Conservation (phyloP, 805 yeast species). For the Yamadazyma olivae region DNA sequence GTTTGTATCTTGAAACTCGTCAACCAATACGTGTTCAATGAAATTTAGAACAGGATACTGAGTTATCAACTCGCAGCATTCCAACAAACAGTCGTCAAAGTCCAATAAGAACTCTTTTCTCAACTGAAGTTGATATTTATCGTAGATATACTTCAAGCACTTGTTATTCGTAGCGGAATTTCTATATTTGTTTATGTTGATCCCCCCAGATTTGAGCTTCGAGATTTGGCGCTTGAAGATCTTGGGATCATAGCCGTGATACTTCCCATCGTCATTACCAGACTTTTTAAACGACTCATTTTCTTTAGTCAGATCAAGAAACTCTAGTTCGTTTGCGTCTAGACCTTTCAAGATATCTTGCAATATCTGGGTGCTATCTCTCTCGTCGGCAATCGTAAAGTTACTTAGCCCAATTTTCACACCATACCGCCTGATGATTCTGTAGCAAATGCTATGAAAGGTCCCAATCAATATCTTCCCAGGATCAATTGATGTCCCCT, state of each 20-base stretch:
- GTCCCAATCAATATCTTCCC: constrained; percentile 72
- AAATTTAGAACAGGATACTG: constrained; percentile 44
- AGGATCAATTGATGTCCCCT: constrained; percentile 31
- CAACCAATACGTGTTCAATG: constrained; percentile 75
- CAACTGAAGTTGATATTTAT: constrained; percentile 51
- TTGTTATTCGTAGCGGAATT: not conserved
- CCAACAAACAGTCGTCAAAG: constrained; percentile 78
- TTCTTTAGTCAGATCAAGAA: not conserved
- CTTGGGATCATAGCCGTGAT: constrained; percentile 38
- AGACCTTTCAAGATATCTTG: constrained; percentile 35
- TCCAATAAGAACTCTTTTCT: constrained; percentile 50
- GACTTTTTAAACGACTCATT: constrained; percentile 10
- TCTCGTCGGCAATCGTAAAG: constrained; percentile 61
- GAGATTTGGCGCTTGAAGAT: constrained; percentile 48
- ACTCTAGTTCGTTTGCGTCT: constrained; percentile 15
- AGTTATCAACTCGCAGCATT: constrained; percentile 48
- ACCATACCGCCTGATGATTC: constrained; percentile 58
- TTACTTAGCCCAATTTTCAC: constrained; percentile 38
- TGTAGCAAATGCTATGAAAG: constrained; percentile 78
- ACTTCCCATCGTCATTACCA: constrained; percentile 14
- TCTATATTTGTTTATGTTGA: constrained; percentile 38
- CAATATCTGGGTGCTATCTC: constrained; percentile 51
- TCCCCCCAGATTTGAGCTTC: constrained; percentile 52
- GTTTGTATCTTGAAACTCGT: constrained; percentile 94
- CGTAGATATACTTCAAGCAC: constrained; percentile 34